Evolutionary conservation across 257 asterid species (phyloP).

Genomic region (Solanum chaucha): DNA sequence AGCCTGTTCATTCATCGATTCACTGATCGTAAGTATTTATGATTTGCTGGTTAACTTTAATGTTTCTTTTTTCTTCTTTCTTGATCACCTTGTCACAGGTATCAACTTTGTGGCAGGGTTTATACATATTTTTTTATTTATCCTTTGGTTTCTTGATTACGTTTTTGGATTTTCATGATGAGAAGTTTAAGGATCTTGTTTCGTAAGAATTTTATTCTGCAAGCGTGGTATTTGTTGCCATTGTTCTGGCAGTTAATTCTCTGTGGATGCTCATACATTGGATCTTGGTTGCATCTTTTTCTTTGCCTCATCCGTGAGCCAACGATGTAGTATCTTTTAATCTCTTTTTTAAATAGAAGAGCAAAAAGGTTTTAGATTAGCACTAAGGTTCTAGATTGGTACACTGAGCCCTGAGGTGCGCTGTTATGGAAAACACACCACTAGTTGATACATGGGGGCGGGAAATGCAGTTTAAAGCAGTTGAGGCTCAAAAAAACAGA

Average conservation of each 20-base stretch:
- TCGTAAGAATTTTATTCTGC: neutral
- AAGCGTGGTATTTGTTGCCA: neutral
- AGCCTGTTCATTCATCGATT: constrained; percentile 87
- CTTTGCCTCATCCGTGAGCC: neutral
- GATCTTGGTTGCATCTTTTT: neutral
- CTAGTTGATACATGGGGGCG: neutral
- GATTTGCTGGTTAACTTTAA: neutral
- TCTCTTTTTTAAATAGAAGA: neutral
- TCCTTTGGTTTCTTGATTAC: neutral
- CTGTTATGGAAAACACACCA: neutral
- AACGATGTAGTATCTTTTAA: neutral
- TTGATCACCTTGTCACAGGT: neutral
- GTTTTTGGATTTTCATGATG: neutral
- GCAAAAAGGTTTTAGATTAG: neutral
- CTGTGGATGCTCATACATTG: neutral
- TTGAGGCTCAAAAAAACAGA: neutral
- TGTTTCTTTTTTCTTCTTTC: neutral
- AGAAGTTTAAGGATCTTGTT: neutral
- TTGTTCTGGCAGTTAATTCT: neutral
- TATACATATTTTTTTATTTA: neutral
- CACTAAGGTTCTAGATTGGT: neutral
- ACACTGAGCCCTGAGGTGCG: neutral
- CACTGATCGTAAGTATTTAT: constrained; percentile 43
- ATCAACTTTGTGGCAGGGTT: neutral
- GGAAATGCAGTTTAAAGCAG: neutral